A percentile compares a stretch with the other conserved stretches of the same genome.
phyloP scores from a whole-genome alignment of 345 rosid genomes.

The Gynandropsis gynandra region DNA sequence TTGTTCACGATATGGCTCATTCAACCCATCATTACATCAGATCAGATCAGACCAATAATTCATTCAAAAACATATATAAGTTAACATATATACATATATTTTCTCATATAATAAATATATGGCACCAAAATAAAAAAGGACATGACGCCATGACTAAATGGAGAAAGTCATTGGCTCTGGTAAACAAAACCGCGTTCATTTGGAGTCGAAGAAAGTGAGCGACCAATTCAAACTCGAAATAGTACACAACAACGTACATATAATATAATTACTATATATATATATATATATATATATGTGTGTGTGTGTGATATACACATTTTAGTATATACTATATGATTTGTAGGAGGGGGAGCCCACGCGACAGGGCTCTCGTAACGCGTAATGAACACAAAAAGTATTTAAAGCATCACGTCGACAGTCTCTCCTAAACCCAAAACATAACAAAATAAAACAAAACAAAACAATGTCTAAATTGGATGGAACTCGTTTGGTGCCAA shows the following conservation, averaged over 20 bases:
- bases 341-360: conserved; percentile 15
- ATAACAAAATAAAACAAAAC: conserved; percentile 8
- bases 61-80: too few species aligned
- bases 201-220: conserved; percentile 16
- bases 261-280: conserved; percentile 7
- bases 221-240: conserved; percentile 28
- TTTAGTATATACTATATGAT: too few species aligned
- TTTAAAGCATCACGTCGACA: conserved; percentile 28
- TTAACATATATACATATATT: too few species aligned
- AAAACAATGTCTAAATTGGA: conserved; percentile 12
- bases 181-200: conserved; percentile 22
- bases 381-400: conserved; percentile 20
- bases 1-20: too few species aligned
- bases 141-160: too few species aligned
- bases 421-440: conserved; percentile 21
- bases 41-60: too few species aligned
- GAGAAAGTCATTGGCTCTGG: too few species aligned
- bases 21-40: too few species aligned
- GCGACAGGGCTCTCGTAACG: conserved; percentile 24
- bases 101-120: too few species aligned
- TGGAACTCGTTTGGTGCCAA: conserved; percentile 35
- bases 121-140: too few species aligned
- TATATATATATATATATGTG: conserved; percentile 2
- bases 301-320: too few species aligned
- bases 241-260: conserved; percentile 2